Conservation (phyloP, 192 early-diverging fungal species). For the Coemansia sp. region DNA sequence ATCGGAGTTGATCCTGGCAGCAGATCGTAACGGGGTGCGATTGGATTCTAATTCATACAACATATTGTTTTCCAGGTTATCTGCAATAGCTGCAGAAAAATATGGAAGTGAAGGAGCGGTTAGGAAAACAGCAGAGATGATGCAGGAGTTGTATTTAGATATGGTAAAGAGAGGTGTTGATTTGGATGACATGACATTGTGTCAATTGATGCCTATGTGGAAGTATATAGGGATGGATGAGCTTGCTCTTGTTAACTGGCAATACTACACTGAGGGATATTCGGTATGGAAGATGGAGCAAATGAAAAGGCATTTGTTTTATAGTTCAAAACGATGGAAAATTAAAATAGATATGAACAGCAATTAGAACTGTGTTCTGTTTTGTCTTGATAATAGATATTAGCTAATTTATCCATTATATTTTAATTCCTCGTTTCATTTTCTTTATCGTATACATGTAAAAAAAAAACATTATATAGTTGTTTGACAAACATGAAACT, state of each 20-base stretch:
- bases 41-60: conserved; percentile 24
- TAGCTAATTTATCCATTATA: no score
- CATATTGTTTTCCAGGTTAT: conserved; percentile 15
- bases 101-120: no score
- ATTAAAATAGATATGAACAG: not conserved
- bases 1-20: no score
- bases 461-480: no score
- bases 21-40: no score
- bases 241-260: conserved; percentile 9
- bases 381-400: no score
- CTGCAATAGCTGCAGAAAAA: no score
- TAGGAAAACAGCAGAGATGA: no score
- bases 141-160: conserved; percentile 11
- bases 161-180: conserved; percentile 6
- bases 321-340: conserved; percentile 10
- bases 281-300: conserved; percentile 4
- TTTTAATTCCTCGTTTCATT: no score
- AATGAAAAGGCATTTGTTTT: conserved; percentile 9
- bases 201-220: conserved; percentile 24
- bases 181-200: conserved; percentile 11
- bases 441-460: no score
- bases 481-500: no score
- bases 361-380: not conserved
- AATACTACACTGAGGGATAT: not conserved
- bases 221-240: not conserved